These are phyloP conservation scores for Schwanniomyces sp. DNA, from an alignment of 805 yeast species.

Conservation along the genomic window DNA sequence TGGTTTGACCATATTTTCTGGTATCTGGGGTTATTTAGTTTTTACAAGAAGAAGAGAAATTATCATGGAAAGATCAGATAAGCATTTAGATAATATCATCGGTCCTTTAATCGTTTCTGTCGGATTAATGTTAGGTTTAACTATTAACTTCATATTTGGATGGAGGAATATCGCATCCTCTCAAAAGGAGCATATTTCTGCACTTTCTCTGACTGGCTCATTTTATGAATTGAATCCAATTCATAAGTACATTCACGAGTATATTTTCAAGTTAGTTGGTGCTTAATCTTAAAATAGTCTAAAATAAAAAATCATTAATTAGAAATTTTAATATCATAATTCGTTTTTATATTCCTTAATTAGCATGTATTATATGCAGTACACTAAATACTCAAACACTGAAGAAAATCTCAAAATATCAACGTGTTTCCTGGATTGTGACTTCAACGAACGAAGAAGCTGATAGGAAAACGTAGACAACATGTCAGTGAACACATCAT, in stretches of 20 bases:
- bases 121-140: constrained; percentile 65
- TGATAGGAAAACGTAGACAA: not conserved
- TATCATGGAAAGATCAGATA: constrained; percentile 79
- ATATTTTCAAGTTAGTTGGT: constrained; percentile 26
- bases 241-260: constrained; percentile 36
- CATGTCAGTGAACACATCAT: constrained; percentile 54
- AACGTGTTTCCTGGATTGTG: not conserved
- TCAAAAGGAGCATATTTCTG: constrained; percentile 10
- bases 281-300: constrained; percentile 1
- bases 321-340: too few species aligned
- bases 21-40: constrained; percentile 84
- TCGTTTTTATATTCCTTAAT: not conserved
- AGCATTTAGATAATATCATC: constrained; percentile 82
- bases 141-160: constrained; percentile 72
- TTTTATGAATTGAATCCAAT: constrained; percentile 31
- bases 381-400: not conserved
- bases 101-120: constrained; percentile 84
- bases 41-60: constrained; percentile 69
- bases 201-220: constrained; percentile 21
- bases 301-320: too few species aligned
- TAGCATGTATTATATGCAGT: not conserved
- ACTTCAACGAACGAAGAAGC: not conserved
- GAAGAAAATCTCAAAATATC: not conserved
- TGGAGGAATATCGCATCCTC: constrained; percentile 25
- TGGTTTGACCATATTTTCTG: constrained; percentile 76